Percentiles rank a stretch among this genome's conserved stretches.
phyloP scores from a whole-genome alignment of 257 asterid species.

The Linderniella brevidens region DNA sequence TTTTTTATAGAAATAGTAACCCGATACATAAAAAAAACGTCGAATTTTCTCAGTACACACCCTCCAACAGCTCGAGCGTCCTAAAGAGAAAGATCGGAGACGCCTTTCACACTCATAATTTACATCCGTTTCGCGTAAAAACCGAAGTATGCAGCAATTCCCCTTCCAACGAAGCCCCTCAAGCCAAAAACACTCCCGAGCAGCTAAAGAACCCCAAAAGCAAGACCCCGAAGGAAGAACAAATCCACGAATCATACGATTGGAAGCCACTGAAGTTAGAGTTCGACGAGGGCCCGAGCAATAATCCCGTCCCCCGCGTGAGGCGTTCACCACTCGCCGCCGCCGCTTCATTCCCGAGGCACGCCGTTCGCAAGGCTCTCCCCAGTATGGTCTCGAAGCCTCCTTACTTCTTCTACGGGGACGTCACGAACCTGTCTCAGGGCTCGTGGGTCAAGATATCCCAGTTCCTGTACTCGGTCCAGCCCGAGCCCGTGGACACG shows the following conservation, averaged over 20 bases:
- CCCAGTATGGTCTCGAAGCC: slow-evolving; percentile 34
- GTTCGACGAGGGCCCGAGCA: slow-evolving; percentile 21
- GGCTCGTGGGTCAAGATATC: slow-evolving; percentile 65
- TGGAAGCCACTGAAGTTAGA: slow-evolving; percentile 53
- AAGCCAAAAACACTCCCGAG: slow-evolving; percentile 20
- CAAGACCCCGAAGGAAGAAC: slow-evolving; percentile 46
- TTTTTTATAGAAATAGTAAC: not conserved
- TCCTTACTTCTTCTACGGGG: slow-evolving; percentile 76
- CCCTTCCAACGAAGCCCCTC: slow-evolving; percentile 18
- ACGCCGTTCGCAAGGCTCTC: slow-evolving; percentile 29
- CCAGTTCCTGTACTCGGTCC: slow-evolving; percentile 48
- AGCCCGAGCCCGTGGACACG: slow-evolving; percentile 53
- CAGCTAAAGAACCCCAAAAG: slow-evolving; percentile 39
- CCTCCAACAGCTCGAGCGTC: not conserved
- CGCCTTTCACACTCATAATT: slow-evolving; percentile 3
- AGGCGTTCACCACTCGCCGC: too few relatives aligned
- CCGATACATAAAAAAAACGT: not conserved
- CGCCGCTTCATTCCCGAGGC: too few relatives aligned
- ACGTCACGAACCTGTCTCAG: slow-evolving; percentile 26
- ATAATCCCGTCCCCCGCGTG: slow-evolving; percentile 1
- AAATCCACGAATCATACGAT: slow-evolving; percentile 16
- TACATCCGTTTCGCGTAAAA: slow-evolving; percentile 23
- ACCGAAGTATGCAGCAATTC: slow-evolving; percentile 37
- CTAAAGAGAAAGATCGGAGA: slow-evolving; percentile 19
- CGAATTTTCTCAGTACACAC: slow-evolving; percentile 22